Evolutionary conservation across 805 yeast genomes (phyloP), one percentile per base, ranked within the genome.

Genomic region (Saccharomycopsis fibuligera): DNA sequence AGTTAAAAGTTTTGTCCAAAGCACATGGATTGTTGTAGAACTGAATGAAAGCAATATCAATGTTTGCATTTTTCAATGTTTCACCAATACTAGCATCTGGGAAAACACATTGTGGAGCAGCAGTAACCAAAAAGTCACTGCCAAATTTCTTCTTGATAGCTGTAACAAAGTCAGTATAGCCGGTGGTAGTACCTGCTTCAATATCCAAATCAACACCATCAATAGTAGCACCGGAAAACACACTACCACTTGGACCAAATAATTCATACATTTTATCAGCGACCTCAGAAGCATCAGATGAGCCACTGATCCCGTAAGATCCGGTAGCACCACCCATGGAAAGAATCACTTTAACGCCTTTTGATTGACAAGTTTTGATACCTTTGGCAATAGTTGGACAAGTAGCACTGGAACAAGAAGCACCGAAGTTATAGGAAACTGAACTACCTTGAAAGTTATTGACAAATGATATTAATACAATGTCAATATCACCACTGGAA

Each of bases 201-300:
- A 86, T 79, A 65, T 91, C 97, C 54, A 90, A 81, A 64, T 91
- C 98, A 62, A 89, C 88, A 17, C 98, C 98, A 65, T 91, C 97
- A 40, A 91, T 72, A 21, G 81, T 64, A 1, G 95, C 71, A 57
- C 69, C 75, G 49, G 79, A 84, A 56, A 82, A 78, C 49, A 47
- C 51, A 29, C 48, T 41, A 10, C 53, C 50, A 6, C 27, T 24
- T 33, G 50, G 48, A 12, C 54, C 54, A 38, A 50, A 50, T 9
- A 23, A 17, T 4, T 38, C n/a, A 35, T 50, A 50, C 16, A 50
- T 19, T 6, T 23, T 17, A 12, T 42, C 48, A 12, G 45, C 51
- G 5, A 50, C 24, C 4, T 35, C 41, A 14, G 33, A 1, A 29
- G 54, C 54, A 19, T 46, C 54, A 8, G 31, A 6, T 16, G 30